Percentiles rank a stretch among this genome's conserved stretches.
phyloP scores from a whole-genome alignment of 1,284 basidiomycete species.

The Trametes sp. region DNA sequence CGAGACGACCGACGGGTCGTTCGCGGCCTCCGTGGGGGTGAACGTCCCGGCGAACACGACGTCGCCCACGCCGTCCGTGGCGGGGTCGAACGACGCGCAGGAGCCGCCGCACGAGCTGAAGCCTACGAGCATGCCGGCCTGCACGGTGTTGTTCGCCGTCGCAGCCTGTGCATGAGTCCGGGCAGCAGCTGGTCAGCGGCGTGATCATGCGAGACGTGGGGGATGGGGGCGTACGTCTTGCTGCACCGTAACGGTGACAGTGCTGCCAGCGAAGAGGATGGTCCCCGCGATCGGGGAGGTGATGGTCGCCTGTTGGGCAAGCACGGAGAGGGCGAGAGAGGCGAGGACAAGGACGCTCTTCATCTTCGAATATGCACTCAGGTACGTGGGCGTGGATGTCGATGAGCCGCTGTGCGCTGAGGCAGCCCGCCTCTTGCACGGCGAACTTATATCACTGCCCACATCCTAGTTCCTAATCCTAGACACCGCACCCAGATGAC shows the following conservation, averaged over 20 bases:
- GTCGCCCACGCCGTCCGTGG: constrained; percentile 26
- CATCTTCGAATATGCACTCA: no score
- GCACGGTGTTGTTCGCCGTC: constrained; percentile 17
- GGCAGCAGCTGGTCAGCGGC: not conserved
- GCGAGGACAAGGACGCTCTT: constrained; percentile 25
- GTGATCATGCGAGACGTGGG: not conserved
- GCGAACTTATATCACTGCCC: no score
- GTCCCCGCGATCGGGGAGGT: constrained; percentile 18
- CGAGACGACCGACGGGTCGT: constrained; percentile 28
- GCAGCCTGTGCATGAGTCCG: constrained; percentile 7
- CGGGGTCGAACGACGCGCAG: constrained; percentile 27
- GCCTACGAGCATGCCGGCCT: constrained; percentile 29
- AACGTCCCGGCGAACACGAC: constrained; percentile 31
- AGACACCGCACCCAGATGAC: no score
- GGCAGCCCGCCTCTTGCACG: no score
- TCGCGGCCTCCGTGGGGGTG: constrained; percentile 26
- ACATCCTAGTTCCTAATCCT: no score
- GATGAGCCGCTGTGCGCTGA: no score
- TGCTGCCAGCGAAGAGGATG: constrained; percentile 19
- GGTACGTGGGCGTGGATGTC: no score
- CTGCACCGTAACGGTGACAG: constrained; percentile 22
- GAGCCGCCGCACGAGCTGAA: constrained; percentile 19
- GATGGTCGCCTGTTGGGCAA: constrained; percentile 29
- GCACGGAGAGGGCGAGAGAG: constrained; percentile 21
- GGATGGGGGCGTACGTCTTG: constrained; percentile 20